Evolutionary conservation across 1,139 yeast species (phyloP).

Genomic region (Suhomyces bribrorum): DNA sequence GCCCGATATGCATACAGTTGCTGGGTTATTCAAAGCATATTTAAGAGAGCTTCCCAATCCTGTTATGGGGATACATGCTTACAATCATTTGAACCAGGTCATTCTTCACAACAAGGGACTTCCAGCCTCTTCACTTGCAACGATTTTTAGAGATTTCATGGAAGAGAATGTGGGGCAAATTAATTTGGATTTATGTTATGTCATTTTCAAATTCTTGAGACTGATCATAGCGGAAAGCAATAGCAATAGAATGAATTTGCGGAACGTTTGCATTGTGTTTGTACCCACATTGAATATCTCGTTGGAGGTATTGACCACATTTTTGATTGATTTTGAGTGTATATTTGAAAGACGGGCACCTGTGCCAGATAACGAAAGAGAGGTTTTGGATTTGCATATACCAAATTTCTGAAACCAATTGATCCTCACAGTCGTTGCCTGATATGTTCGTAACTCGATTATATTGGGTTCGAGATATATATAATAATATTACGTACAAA

Average conservation of each 20-base stretch:
- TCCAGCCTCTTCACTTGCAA: slow-evolving; percentile 27
- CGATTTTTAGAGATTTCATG: slow-evolving; percentile 34
- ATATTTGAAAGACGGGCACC: slow-evolving; percentile 60
- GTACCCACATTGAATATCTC: slow-evolving; percentile 82
- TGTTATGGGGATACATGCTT: slow-evolving; percentile 56
- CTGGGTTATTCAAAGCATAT: slow-evolving; percentile 75
- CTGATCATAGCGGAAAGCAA: slow-evolving; percentile 64
- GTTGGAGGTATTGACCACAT: slow-evolving; percentile 59
- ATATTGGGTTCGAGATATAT: too few species aligned
- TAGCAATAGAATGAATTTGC: slow-evolving; percentile 78
- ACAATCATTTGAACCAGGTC: slow-evolving; percentile 35
- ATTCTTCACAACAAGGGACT: slow-evolving; percentile 18
- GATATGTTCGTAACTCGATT: too few species aligned
- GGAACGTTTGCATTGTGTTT: slow-evolving; percentile 80
- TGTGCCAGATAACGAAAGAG: slow-evolving; percentile 37
- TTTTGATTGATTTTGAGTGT: slow-evolving; percentile 64
- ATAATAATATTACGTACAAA: too few species aligned
- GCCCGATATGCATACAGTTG: slow-evolving; percentile 73
- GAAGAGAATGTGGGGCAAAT: slow-evolving; percentile 36
- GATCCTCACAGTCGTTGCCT: too few species aligned
- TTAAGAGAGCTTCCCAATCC: slow-evolving; percentile 69
- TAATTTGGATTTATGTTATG: slow-evolving; percentile 62
- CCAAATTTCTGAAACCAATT: slow-evolving; percentile 34
- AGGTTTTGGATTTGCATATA: slow-evolving; percentile 43
- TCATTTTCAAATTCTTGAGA: slow-evolving; percentile 65